Percentiles rank a stretch among this genome's conserved stretches.
Evolutionary conservation across 2,329 filamentous ascomycete genomes (phyloP).

Genomic region (Phoma sp.): DNA sequence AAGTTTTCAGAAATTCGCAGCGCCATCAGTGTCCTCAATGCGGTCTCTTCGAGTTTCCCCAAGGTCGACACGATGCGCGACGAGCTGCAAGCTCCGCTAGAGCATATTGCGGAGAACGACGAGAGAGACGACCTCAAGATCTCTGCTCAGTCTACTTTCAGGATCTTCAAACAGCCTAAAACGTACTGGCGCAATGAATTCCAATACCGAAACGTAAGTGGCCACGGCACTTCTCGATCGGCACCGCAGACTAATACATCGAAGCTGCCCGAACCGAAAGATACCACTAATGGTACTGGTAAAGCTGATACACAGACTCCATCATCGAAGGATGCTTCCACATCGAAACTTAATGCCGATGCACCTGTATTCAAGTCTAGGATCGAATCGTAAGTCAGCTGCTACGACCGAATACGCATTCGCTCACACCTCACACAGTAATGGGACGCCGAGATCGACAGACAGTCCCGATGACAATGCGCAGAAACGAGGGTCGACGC

Average conservation of each 20-base stretch:
- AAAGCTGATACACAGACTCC: slow-evolving; percentile 43
- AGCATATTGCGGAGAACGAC: slow-evolving; percentile 62
- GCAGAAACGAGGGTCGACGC: slow-evolving; percentile 21
- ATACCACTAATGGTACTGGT: slow-evolving; percentile 37
- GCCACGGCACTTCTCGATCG: not conserved
- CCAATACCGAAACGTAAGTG: slow-evolving; percentile 70
- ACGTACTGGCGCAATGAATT: slow-evolving; percentile 76
- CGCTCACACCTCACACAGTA: slow-evolving; percentile 32
- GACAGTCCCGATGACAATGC: slow-evolving; percentile 24
- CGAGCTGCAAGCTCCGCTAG: slow-evolving; percentile 69
- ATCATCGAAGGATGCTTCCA: slow-evolving; percentile 50
- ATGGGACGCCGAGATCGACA: slow-evolving; percentile 34
- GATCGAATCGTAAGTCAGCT: slow-evolving; percentile 34
- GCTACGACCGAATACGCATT: not conserved
- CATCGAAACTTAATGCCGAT: slow-evolving; percentile 57
- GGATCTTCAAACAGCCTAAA: slow-evolving; percentile 70
- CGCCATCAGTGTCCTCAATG: slow-evolving; percentile 86
- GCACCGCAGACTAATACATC: slow-evolving; percentile 16
- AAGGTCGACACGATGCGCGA: slow-evolving; percentile 87
- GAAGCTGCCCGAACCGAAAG: slow-evolving; percentile 30
- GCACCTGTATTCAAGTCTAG: slow-evolving; percentile 70
- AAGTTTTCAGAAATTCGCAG: slow-evolving; percentile 99
- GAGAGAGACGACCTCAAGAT: slow-evolving; percentile 76
- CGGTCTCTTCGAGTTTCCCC: slow-evolving; percentile 81
- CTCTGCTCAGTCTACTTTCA: slow-evolving; percentile 73